Percentiles rank a stretch among this genome's conserved stretches.
Conservation (phyloP, 2,329 filamentous ascomycete species). For the Lasiodiplodia sp. region DNA sequence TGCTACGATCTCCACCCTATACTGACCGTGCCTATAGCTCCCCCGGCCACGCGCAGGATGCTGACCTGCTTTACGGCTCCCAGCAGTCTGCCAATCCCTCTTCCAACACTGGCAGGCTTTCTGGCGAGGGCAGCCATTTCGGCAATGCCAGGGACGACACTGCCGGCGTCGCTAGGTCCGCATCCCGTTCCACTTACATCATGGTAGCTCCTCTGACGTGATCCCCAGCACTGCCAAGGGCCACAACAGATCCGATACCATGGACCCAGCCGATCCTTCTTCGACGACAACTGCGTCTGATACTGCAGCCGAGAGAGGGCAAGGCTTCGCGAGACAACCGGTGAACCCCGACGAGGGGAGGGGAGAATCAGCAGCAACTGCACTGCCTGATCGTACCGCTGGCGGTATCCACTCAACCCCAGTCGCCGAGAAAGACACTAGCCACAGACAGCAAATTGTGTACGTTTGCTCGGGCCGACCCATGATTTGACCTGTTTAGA, state of each 20-base stretch:
- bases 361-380: background rate
- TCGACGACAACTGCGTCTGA: background rate
- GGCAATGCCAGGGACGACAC: background rate
- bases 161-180: background rate
- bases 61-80: constrained; percentile 43
- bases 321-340: background rate
- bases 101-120: constrained; percentile 25
- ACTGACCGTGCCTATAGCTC: constrained; percentile 33
- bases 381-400: constrained; percentile 9
- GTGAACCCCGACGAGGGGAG: constrained; percentile 4
- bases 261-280: background rate
- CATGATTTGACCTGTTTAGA: background rate
- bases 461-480: background rate
- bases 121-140: constrained; percentile 38
- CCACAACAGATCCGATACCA: background rate
- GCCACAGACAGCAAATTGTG: background rate
- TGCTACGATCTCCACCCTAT: background rate
- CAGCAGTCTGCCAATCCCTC: background rate
- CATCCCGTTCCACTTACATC: background rate
- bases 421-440: background rate
- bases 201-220: background rate
- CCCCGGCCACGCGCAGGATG: constrained; percentile 44
- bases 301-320: background rate
- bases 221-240: background rate
- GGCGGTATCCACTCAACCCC: background rate